Conservation (phyloP, 2,329 filamentous ascomycete genomes). For the Pezicula rhizophila region DNA sequence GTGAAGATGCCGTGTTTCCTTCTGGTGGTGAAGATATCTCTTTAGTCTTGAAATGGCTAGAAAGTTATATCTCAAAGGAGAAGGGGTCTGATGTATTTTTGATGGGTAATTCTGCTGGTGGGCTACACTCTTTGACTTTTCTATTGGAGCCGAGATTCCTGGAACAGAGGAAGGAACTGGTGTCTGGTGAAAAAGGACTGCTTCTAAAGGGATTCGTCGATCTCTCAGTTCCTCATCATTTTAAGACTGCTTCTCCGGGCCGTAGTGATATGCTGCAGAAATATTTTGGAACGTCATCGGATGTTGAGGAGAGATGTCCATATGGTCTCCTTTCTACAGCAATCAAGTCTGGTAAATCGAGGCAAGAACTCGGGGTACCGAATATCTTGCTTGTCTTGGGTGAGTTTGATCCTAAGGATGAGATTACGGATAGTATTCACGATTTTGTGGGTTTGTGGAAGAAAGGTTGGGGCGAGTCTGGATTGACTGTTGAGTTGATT, state of each 20-base stretch:
- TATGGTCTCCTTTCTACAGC: slow-evolving; percentile 14
- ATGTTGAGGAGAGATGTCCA: slow-evolving; percentile 9
- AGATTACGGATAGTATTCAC: slow-evolving; percentile 19
- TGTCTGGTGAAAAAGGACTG: slow-evolving; percentile 5
- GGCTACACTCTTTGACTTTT: slow-evolving; percentile 24
- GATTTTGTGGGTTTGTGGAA: slow-evolving; percentile 22
- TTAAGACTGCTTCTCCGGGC: slow-evolving; percentile 4
- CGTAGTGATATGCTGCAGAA: slow-evolving; percentile 9
- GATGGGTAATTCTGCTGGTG: slow-evolving; percentile 26
- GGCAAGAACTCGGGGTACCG: slow-evolving; percentile 16
- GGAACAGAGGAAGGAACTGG: slow-evolving; percentile 13
- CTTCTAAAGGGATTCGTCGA: slow-evolving; percentile 18
- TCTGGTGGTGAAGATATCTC: slow-evolving; percentile 24
- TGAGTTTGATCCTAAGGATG: slow-evolving; percentile 24
- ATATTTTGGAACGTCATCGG: slow-evolving; percentile 17
- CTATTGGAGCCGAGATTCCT: slow-evolving; percentile 17
- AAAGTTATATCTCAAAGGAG: slow-evolving; percentile 3
- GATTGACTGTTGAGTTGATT: slow-evolving; percentile 11
- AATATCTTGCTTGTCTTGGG: slow-evolving; percentile 16
- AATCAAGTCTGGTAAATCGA: slow-evolving; percentile 12
- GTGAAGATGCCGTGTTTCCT: slow-evolving; percentile 21
- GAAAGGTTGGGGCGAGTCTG: slow-evolving; percentile 16
- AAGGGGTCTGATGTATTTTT: slow-evolving; percentile 19
- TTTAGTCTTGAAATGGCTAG: slow-evolving; percentile 16
- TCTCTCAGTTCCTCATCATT: slow-evolving; percentile 20